A percentile compares a stretch with the other conserved stretches of the same genome.
phyloP scores from a whole-genome alignment of 805 yeast species.

The Candida silvicultrix region DNA sequence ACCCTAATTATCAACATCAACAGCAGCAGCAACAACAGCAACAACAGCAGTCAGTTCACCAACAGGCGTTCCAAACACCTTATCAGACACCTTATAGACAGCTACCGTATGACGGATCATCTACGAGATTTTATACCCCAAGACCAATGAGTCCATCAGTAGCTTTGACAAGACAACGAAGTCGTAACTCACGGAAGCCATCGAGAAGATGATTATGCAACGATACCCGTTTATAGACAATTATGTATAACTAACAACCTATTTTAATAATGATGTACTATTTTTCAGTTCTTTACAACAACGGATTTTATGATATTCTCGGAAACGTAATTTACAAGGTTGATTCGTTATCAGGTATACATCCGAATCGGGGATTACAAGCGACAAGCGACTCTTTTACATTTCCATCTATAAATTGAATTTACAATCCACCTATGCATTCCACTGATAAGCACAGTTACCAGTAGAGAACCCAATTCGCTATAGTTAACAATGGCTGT shows the following conservation, averaged over 20 bases:
- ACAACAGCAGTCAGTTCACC: slow-evolving; percentile 6
- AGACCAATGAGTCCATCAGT: slow-evolving; percentile 13
- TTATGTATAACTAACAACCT: neutral
- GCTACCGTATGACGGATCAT: slow-evolving; percentile 15
- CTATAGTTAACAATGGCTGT: slow-evolving; percentile 4
- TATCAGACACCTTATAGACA: slow-evolving; percentile 3
- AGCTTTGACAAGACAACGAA: slow-evolving; percentile 1
- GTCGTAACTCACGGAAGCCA: neutral
- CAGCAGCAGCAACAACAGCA: slow-evolving; percentile 5
- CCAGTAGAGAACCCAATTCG: too few species aligned
- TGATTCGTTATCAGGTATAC: neutral
- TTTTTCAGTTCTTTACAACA: neutral
- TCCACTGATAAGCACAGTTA: neutral
- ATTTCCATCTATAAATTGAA: too few species aligned
- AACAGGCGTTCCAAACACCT: slow-evolving; percentile 10
- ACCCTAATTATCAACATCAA: slow-evolving; percentile 2
- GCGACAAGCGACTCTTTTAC: neutral
- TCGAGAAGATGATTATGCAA: neutral
- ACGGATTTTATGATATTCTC: too few species aligned
- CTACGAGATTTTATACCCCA: slow-evolving; percentile 18
- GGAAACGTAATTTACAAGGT: neutral
- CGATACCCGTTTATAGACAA: too few species aligned
- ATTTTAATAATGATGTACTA: too few species aligned
- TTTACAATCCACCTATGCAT: neutral
- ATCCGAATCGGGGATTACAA: neutral